A percentile compares a stretch with the other conserved stretches of the same genome.
Evolutionary conservation across 2,329 filamentous ascomycete genomes (phyloP).

Genomic region (Xylariaceae sp.): DNA sequence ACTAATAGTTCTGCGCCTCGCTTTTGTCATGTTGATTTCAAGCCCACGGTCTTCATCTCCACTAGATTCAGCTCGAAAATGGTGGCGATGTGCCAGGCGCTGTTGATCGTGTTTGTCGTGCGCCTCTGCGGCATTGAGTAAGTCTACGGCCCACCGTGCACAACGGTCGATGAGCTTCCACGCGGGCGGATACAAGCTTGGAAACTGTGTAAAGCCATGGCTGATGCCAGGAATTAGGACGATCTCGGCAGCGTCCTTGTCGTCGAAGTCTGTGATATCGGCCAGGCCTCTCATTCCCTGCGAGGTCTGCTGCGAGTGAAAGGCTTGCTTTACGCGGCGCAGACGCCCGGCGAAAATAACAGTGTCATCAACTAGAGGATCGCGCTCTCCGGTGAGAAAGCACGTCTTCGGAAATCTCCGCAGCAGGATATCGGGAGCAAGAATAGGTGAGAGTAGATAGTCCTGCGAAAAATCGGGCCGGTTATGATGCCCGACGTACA

Average conservation of each 20-base stretch:
- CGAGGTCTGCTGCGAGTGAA: constrained; percentile 53
- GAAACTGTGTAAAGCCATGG: constrained; percentile 94
- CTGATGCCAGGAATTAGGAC: constrained; percentile 84
- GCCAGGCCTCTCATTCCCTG: constrained; percentile 51
- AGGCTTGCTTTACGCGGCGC: constrained; percentile 72
- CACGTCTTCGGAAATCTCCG: constrained; percentile 91
- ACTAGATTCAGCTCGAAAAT: constrained; percentile 61
- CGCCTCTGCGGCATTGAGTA: constrained; percentile 62
- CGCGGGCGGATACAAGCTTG: constrained; percentile 81
- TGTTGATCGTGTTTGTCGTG: constrained; percentile 37
- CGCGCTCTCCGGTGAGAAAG: constrained; percentile 91
- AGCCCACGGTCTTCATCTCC: constrained; percentile 80
- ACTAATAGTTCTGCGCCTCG: constrained; percentile 41
- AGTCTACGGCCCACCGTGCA: constrained; percentile 78
- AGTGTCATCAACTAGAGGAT: constrained; percentile 94
- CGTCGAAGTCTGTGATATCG: constrained; percentile 63
- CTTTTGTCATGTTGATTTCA: constrained; percentile 72
- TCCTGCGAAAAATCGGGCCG: constrained; percentile 91
- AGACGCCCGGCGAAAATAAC: constrained; percentile 92
- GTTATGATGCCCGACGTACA: constrained; percentile 93
- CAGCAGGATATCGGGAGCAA: constrained; percentile 83
- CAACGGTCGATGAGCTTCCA: constrained; percentile 85
- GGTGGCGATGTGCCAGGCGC: constrained; percentile 43
- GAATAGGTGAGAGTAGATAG: constrained; percentile 84
- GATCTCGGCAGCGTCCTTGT: constrained; percentile 78